phyloP scores from a whole-genome alignment of 163 green algal genomes.

The Prototheca stagnorum region DNA sequence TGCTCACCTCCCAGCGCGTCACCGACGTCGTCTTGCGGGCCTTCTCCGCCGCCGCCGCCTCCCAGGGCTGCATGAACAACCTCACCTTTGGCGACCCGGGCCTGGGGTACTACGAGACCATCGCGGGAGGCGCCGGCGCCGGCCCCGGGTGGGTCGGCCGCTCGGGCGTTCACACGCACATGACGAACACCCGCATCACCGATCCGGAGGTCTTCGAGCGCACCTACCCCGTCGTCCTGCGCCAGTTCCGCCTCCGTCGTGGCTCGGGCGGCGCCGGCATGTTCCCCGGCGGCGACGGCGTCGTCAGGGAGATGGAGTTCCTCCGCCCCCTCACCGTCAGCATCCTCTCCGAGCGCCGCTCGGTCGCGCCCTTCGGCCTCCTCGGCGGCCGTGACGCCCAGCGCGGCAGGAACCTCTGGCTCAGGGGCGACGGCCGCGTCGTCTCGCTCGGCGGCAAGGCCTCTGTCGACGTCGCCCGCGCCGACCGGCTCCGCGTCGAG shows the following conservation, averaged over 20 bases:
- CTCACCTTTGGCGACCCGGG: constrained; percentile 91
- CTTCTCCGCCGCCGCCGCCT: constrained; percentile 66
- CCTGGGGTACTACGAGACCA: constrained; percentile 96
- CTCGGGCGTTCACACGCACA: constrained; percentile 92
- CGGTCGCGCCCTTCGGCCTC: constrained; percentile 56
- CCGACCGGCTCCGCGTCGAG: constrained; percentile 51
- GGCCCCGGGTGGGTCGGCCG: constrained; percentile 76
- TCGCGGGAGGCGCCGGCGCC: constrained; percentile 78
- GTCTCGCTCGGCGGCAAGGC: constrained; percentile 64
- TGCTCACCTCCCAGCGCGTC: constrained; percentile 90
- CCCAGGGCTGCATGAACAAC: constrained; percentile 98
- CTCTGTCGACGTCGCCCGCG: constrained; percentile 35
- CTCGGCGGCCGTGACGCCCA: constrained; percentile 36
- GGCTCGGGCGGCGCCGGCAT: constrained; percentile 63
- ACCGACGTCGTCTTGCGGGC: constrained; percentile 90
- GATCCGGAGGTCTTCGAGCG: constrained; percentile 92
- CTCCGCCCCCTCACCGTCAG: constrained; percentile 59
- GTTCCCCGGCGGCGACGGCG: constrained; percentile 71
- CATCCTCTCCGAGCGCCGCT: constrained; percentile 70
- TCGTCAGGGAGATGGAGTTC: constrained; percentile 84
- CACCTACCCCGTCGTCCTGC: constrained; percentile 76
- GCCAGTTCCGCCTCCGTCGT: constrained; percentile 59
- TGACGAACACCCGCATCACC: constrained; percentile 99
- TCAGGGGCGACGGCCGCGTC: constrained; percentile 22
- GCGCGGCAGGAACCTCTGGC: constrained; percentile 60